A percentile compares a stretch with the other conserved stretches of the same genome.
phyloP scores from a whole-genome alignment of 441 rosid genomes.

The Erodium trifolium region DNA sequence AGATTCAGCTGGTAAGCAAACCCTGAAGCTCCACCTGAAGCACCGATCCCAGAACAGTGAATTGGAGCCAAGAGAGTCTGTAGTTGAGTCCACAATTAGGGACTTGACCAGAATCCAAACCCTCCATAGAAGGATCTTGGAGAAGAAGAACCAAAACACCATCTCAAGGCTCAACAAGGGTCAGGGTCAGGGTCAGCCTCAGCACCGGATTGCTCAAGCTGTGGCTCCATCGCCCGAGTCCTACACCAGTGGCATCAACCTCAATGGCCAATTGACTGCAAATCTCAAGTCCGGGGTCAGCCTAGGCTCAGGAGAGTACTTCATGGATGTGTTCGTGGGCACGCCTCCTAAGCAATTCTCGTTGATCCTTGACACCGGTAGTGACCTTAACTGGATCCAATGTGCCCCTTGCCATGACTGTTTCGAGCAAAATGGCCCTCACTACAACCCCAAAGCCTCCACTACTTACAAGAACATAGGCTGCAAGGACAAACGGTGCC shows the following conservation, averaged over 20 bases:
- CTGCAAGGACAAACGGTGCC: conserved; percentile 58
- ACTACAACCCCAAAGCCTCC: conserved; percentile 51
- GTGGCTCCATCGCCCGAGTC: conserved; percentile 31
- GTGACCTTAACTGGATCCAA: conserved; percentile 88
- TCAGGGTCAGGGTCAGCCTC: neutral
- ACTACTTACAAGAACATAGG: conserved; percentile 48
- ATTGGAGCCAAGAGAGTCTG: conserved; percentile 31
- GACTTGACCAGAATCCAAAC: conserved; percentile 64
- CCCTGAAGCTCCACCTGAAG: conserved; percentile 53
- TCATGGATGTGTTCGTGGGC: conserved; percentile 81
- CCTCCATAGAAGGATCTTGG: conserved; percentile 45
- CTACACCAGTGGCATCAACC: conserved; percentile 20
- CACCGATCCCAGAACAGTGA: conserved; percentile 29
- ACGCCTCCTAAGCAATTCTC: conserved; percentile 84
- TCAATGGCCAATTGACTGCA: conserved; percentile 48
- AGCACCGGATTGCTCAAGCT: conserved; percentile 16
- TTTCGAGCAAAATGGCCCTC: conserved; percentile 59
- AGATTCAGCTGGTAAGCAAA: conserved; percentile 19
- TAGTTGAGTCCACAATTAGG: conserved; percentile 39
- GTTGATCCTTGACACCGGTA: conserved; percentile 86
- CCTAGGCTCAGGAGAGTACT: conserved; percentile 74
- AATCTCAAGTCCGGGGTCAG: conserved; percentile 71
- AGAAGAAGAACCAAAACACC: conserved; percentile 58
- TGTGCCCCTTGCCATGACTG: conserved; percentile 69
- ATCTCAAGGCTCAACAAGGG: conserved; percentile 35